Evolutionary conservation across 2,329 filamentous ascomycete genomes (phyloP), one percentile per base, ranked within the genome.

Genomic region (Calonectria naviculata): DNA sequence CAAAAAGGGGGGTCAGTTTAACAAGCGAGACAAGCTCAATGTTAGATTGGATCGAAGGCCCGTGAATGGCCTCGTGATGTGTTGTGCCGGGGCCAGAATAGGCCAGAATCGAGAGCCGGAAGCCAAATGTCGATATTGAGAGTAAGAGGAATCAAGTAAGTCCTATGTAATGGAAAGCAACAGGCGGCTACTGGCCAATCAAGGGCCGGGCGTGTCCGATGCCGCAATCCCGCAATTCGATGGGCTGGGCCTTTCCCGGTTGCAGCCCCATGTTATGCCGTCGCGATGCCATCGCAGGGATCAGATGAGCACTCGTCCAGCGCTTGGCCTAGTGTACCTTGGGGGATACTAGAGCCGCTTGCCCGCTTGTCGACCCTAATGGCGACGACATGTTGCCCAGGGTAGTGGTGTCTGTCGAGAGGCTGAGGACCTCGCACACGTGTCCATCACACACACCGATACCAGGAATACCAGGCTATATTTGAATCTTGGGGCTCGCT

Each of bases 121-220:
- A 36, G 31, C n/a, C 34, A 41, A 38, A 24, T 64, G 69, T 71
- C 67, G 65, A 64, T 63, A 41, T 44, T 44, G 69, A 67, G 62
- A 71, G 70, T 78, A 76, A 76, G 46, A 79, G 77, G 46, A 79
- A 78, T 79, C 74, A 77, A 72, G 77, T 78, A 78, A 78, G 69
- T 76, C 68, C 77, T 78, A 79, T 76, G 77, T 78, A 78, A 78
- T 78, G 58, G 65, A 71, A 78, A 78, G 66, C 73, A 61, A 71
- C 36, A 42, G 70, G 73, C 74, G 76, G 71, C 73, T 76, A 77
- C 76, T 70, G 75, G 69, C 77, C 74, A 78, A 78, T 78, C 67
- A 70, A 67, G 60, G 38, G 46, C 61, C 52, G 31, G 69, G 47
- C 56, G 72, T 72, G 67, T 49, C 74, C 73, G 68, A 74, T 75